Conservation (phyloP, 1,284 basidiomycete species). For the Ganoderma lucidum region DNA sequence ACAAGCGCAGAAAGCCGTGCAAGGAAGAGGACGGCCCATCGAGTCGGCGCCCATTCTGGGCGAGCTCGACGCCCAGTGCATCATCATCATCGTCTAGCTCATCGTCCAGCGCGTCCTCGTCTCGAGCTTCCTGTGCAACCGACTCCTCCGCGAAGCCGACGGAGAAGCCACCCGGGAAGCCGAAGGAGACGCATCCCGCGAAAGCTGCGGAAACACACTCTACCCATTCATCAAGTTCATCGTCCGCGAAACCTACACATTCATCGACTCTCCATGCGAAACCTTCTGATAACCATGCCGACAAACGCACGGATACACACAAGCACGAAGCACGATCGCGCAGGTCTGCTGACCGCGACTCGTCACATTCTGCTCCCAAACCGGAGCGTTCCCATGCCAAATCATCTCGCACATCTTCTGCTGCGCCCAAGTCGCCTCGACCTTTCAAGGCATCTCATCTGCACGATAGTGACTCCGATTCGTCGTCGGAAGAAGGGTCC, state of each 20-base stretch:
- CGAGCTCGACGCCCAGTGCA: conserved; percentile 29
- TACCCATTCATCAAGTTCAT: conserved; percentile 4
- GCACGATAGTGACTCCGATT: conserved; percentile 33
- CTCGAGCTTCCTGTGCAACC: conserved; percentile 20
- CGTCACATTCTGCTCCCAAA: conserved; percentile 24
- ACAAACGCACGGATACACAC: conserved; percentile 14
- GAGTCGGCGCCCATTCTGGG: conserved; percentile 25
- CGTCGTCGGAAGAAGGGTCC: conserved; percentile 33
- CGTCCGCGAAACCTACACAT: conserved; percentile 9
- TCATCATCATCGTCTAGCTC: conserved; percentile 27
- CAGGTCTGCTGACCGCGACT: conserved; percentile 23
- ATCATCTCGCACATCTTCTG: conserved; percentile 18
- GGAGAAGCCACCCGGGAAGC: conserved; percentile 17
- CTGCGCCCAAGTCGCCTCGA: conserved; percentile 20
- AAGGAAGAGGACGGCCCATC: conserved; percentile 22
- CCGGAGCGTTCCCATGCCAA: conserved; percentile 23
- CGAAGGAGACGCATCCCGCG: conserved; percentile 11
- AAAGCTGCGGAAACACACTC: conserved; percentile 15
- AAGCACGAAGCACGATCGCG: conserved; percentile 18
- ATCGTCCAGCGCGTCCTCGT: conserved; percentile 22
- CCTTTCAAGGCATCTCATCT: conserved; percentile 23
- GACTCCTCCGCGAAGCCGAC: conserved; percentile 23
- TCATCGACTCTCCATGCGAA: conserved; percentile 2
- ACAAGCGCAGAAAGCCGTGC: conserved; percentile 26
- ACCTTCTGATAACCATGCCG: conserved; percentile 9